Evolutionary conservation across 805 yeast species (phyloP).

Genomic region (Suhomyces xylopsoci): DNA sequence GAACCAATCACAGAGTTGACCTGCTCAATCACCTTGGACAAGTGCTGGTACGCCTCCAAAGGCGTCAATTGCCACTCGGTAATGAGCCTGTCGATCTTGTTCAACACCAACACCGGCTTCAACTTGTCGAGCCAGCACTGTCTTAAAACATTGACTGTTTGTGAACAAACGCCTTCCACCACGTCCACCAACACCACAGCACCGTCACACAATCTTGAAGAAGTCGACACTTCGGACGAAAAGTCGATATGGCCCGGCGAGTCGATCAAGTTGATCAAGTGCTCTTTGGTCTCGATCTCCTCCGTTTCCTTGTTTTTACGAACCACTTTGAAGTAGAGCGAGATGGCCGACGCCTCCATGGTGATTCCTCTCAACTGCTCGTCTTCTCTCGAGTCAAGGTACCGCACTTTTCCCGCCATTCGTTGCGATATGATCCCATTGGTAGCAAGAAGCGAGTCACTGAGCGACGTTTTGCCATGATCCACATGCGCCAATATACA

Average conservation of each 20-base stretch:
- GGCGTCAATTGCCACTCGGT: slow-evolving; percentile 81
- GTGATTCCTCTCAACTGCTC: slow-evolving; percentile 96
- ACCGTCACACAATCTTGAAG: slow-evolving; percentile 94
- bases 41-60: slow-evolving; percentile 77
- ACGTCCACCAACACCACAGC: slow-evolving; percentile 94
- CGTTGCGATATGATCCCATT: slow-evolving; percentile 94
- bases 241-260: slow-evolving; percentile 99
- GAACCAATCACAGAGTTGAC: slow-evolving; percentile 94
- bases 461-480: slow-evolving; percentile 94
- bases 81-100: slow-evolving; percentile 85
- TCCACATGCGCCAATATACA: slow-evolving; percentile 98
- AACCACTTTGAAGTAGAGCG: slow-evolving; percentile 79
- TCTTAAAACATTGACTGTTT: slow-evolving; percentile 89
- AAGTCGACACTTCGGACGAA: slow-evolving; percentile 92
- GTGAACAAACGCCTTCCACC: slow-evolving; percentile 98
- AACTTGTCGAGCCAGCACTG: slow-evolving; percentile 94
- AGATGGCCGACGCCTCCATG: slow-evolving; percentile 95
- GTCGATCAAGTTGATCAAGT: slow-evolving; percentile 86
- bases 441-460: slow-evolving; percentile 89
- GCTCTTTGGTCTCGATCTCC: slow-evolving; percentile 56
- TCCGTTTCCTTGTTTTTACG: slow-evolving; percentile 31
- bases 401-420: slow-evolving; percentile 93
- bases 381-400: slow-evolving; percentile 89
- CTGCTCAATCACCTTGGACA: slow-evolving; percentile 79
- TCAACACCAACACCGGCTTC: slow-evolving; percentile 82